Base-by-base conservation (phyloP, 73 alveolate species). In the Tetrahymena borealis region DNA sequence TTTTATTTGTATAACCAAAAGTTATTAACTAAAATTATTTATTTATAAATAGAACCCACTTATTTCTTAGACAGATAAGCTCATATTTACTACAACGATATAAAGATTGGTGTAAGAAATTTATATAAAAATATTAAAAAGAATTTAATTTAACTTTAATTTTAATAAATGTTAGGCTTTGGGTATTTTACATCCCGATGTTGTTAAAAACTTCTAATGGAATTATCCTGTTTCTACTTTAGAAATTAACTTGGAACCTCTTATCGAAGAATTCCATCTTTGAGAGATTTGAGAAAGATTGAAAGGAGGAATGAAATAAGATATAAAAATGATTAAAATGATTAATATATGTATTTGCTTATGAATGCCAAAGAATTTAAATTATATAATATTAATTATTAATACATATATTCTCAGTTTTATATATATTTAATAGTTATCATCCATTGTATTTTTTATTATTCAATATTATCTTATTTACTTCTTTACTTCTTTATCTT, bases 131-230 rank as follows among this genome's bases (percentile, higher is more conserved):
- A 16, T 39, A 0, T n/a, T 15, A 60, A 60, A n/a, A 24, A 20
- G 5, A 60, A 24, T 7, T 60, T 60, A 60, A 60, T 6, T 15
- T 15, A 60, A 2, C 38, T 2, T 60, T 60, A 0, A 6, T 20
- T n/a, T 20, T 24, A 2, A 20, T 0, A 60, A 60, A n/a, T n/a
- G n/a, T n/a, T n/a, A 60, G 85, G 28, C n/a, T n/a, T 90, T 97
- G 91, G 99, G 99, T 33, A 97, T 98, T 24, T 90, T 98, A 40
- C 99, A 98, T 94, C 99, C 99, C 2, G 96, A 97, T 42, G 99
- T 98, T 35, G 91, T 98, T 16, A 94, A 98, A 91, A 94, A 94
- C 91, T 97, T 97, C 95, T 98, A 97, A 77, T 91, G 98, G 92
- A 96, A 95, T 78, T 98, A 94, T 92, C 99, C 99, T 7, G 99